Percentiles rank a stretch among this genome's conserved stretches.
Evolutionary conservation across 768 basidiomycete genomes (phyloP).

Genomic region (Royoungia palumana): DNA sequence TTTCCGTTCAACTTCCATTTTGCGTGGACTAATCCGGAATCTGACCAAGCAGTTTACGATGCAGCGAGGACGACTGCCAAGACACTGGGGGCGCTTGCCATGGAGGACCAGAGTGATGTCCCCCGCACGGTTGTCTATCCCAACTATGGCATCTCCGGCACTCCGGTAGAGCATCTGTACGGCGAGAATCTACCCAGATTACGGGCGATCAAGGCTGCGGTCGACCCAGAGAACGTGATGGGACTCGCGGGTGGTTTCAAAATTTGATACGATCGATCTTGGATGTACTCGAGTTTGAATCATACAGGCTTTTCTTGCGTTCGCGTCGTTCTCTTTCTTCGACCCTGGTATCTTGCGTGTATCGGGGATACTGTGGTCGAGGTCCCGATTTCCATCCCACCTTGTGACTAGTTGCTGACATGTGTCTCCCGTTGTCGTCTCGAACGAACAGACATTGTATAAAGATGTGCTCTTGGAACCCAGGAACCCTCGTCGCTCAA

Average conservation of each 20-base stretch:
- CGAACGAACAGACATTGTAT: too few species aligned
- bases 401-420: too few species aligned
- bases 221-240: slow-evolving; percentile 61
- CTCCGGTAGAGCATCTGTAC: slow-evolving; percentile 46
- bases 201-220: slow-evolving; percentile 37
- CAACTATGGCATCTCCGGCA: slow-evolving; percentile 56
- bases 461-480: too few species aligned
- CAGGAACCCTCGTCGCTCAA: too few species aligned
- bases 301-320: too few species aligned
- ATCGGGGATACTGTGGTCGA: too few species aligned
- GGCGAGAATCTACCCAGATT: slow-evolving; percentile 40
- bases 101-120: slow-evolving; percentile 34
- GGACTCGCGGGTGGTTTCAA: slow-evolving; percentile 60
- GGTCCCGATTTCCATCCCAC: too few species aligned
- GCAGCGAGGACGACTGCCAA: slow-evolving; percentile 37
- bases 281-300: too few species aligned
- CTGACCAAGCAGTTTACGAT: slow-evolving; percentile 25
- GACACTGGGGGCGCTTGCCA: slow-evolving; percentile 36
- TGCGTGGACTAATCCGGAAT: not conserved
- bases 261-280: too few species aligned
- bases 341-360: too few species aligned
- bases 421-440: too few species aligned
- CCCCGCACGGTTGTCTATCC: slow-evolving; percentile 41
- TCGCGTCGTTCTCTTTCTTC: too few species aligned
- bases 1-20: slow-evolving; percentile 47